These are phyloP conservation scores for Mycena kentingensis DNA, from an alignment of 768 basidiomycete genomes.

Conservation along the genomic window DNA sequence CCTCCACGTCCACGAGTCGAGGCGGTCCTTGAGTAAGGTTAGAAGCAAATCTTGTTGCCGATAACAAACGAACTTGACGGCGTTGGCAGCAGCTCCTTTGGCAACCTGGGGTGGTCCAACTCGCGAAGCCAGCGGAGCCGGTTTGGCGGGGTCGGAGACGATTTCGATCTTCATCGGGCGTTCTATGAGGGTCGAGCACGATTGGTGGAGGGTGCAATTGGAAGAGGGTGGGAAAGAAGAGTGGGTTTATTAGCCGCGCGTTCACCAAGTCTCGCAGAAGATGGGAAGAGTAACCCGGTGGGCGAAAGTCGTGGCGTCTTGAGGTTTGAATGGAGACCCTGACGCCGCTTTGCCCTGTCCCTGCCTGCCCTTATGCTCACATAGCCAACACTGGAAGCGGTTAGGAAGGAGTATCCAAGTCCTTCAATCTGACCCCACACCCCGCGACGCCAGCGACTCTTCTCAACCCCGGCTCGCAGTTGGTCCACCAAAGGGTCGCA, in stretches of 20 bases:
- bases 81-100: constrained; percentile 32
- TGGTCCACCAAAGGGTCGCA: constrained; percentile 7
- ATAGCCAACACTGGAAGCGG: constrained; percentile 28
- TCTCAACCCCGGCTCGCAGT: constrained; percentile 17
- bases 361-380: constrained; percentile 5
- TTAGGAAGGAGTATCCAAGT: constrained; percentile 30
- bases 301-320: constrained; percentile 23
- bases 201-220: constrained; percentile 27
- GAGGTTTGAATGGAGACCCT: constrained; percentile 20
- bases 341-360: constrained; percentile 29
- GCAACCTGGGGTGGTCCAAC: constrained; percentile 73
- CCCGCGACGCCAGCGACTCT: constrained; percentile 9
- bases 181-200: constrained; percentile 50
- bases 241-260: constrained; percentile 48
- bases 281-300: constrained; percentile 43
- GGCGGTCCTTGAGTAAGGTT: constrained; percentile 31
- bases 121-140: constrained; percentile 72
- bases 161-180: constrained; percentile 99
- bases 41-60: constrained; percentile 7
- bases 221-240: constrained; percentile 37
- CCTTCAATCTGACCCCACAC: constrained; percentile 26
- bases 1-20: constrained; percentile 36
- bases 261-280: constrained; percentile 42
- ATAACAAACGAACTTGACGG: constrained; percentile 34
- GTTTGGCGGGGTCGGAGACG: constrained; percentile 80